Base-by-base conservation (phyloP, 2,329 filamentous ascomycete species). In the Cordyceps cateniannulata region DNA sequence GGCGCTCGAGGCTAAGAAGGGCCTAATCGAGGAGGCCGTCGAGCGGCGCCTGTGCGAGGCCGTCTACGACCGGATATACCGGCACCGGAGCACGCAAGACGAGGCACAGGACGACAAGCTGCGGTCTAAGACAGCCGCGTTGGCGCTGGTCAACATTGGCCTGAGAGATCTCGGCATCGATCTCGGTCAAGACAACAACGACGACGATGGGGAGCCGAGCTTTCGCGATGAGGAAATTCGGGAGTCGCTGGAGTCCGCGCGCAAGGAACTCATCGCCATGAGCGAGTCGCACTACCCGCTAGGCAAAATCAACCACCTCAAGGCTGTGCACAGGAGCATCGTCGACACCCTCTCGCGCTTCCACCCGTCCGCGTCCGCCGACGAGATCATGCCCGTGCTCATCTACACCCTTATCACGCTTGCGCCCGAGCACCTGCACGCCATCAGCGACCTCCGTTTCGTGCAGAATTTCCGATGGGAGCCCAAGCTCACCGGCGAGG, bases 321-420 rank as follows among this genome's bases (percentile, higher is more conserved):
- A 93, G 65, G 86, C 87, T 44, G 90, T 91, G 3, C 95, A 98
- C 73, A 96, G 96, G 77, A 89, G 87, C 65, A 98, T 99, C 64
- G 95, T 99, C 53, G 93, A 98, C 72, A 93, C 92, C 1, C 73
- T 88, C 53, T 81, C 84, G 4, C 80, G 85, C 66, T 86, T 87
- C 62, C 85, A 86, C 63, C 85, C 84, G 20, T 86, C 93, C 0
- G 96, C 95, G 1, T 98, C 95, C 1, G 95, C 95, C 3, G 95
- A 99, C 70, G 95, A 98, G 75, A 96, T 99, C 59, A 86, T 99
- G 72, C 95, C 95, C 0, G 96, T 96, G 73, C 82, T 99, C 64
- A 99, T 99, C 63, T 99, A 96, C 76, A 91, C 92, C 0, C 83
- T 99, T 63, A 96, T 99, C 70, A 97, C 92, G 3, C 88, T 93